Base-by-base conservation (phyloP, 106 monocot species). In the Dendrobium officinale region DNA sequence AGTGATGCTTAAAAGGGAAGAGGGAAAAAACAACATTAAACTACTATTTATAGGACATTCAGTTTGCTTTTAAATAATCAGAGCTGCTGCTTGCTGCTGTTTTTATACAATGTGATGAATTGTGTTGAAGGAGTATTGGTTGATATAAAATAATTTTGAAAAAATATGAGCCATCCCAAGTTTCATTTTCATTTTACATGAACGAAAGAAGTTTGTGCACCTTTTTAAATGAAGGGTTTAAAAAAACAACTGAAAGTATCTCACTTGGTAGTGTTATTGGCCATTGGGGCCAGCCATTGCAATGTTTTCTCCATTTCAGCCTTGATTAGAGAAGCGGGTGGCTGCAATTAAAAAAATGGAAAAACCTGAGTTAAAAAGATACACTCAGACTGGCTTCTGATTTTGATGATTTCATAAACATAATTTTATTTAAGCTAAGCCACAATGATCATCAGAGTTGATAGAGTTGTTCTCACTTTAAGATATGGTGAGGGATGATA, bases 271-370 rank as follows among this genome's bases (percentile, higher is more conserved):
- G 94, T 94, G 72, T 91, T 94, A 43, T 77, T 86, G 40, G 94
- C 94, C 49, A 91, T 83, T 26, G 94, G 93, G 64, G 89, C 70
- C 61, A 94, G 89, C 94, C 94, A 94, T 79, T 85, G 82, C 44
- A 94, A 77, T 59, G 88, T 94, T 81, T 91, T 94, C 87, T 94
- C 88, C 91, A 91, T 86, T 78, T 94, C 89, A 17, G 67, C 79
- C 86, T 88, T 94, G 37, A 89, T 82, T 79, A 85, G 82, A 78
- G 89, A 72, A 70, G 73, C 80, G 18, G 81, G 86, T 47, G 89
- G 77, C 94, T 94, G 87, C 81, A 90, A 43, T 10, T 40, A 77
- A 6, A 6, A 68, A 64, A 9, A 2, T 13, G 42, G 8, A 68
- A n/a, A 61, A 22, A 79, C 16, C 9, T 3, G 40, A 74, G 43